Evolutionary conservation across 2,329 filamentous ascomycete genomes (phyloP), one percentile per base, ranked within the genome.

Genomic region (Hypoxylon sp.): DNA sequence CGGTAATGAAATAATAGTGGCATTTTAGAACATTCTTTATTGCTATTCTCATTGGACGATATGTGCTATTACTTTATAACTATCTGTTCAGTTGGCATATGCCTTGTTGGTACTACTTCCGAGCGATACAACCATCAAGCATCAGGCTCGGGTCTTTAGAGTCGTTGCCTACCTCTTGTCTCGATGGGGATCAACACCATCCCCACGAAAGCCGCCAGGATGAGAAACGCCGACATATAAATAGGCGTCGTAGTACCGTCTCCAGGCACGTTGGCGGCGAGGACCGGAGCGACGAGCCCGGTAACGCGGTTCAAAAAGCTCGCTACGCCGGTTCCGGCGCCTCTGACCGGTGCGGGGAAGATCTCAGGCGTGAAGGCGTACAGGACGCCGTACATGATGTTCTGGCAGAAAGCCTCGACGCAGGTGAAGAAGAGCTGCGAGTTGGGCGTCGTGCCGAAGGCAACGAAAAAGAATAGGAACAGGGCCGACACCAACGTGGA

Each of bases 361-460:
- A 92, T 86, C 72, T 93, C 91, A 0, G 91, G 90, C 0, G 91
- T 92, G 73, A 91, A 93, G 6, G 90, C 89, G 74, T 92, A 93
- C 1, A 93, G 79, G 1, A 92, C 89, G 59, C 89, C 90, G 76
- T 92, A 92, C 87, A 91, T 91, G 77, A 91, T 89, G 72, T 91
- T 91, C 76, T 91, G 89, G 68, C 87, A 85, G 73, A 92, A 91
- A 10, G 89, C 87, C 73, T 91, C 87, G 66, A 89, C 80, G 65
- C 87, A 91, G 0, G 85, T 87, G 73, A 91, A 91, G 52, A 82
- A 81, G 39, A 92, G 84, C 78, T 91, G 88, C 62, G 81, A 79
- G 39, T 79, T 75, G 1, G 86, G 81, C 48, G 86, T 82, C 4
- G 80, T 82, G 56, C 87, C 87, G 61, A 87, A 82, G 30, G 80